Base-by-base conservation (phyloP, 2,329 filamentous ascomycete species). In the Botrytis medusae region DNA sequence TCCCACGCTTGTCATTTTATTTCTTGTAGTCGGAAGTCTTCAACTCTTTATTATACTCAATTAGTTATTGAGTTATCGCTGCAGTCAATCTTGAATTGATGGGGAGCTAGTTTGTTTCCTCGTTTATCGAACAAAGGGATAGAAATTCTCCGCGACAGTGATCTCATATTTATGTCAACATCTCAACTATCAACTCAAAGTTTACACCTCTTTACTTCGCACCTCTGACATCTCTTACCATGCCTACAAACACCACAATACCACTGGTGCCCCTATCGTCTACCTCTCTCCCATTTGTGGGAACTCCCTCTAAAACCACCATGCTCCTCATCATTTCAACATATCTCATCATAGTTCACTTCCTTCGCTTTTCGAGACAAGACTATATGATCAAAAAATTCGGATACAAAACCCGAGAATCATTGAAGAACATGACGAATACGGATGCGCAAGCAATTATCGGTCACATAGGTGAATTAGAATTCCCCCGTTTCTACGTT, bases 401-500 rank as follows among this genome's bases (percentile, higher is more conserved):
- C 76, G 81, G 83, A 7, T 87, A 85, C 73, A 80, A 81, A 14
- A 85, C 82, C 4, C 81, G 85, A 16, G 82, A 83, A 34, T 84
- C 84, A 9, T 81, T 86, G 73, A 79, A 83, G n/a, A 81, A 81
- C 8, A 89, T 89, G 87, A 89, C 86, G 2, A 83, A 84, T 46
- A 81, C 85, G 40, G 84, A 89, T 63, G 87, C 87, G 2, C 86
- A 82, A 73, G 78, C 83, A 59, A 88, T 90, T 65, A 81, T 86
- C 54, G 81, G 80, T 69, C 81, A 82, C 32, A 71, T 89, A 3
- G 79, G 81, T 3, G 81, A 85, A 68, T 81, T 86, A 5, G 89
- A 91, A 76, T 91, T 91, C 75, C 89, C 89, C 0, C 85, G 83
- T 65, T 83, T 85, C 0, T 85, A 82, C 71, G 79, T 83, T 20